A percentile compares a stretch with the other conserved stretches of the same genome.
phyloP scores from a whole-genome alignment of 345 rosid genomes.

The Eucalyptus marginata region DNA sequence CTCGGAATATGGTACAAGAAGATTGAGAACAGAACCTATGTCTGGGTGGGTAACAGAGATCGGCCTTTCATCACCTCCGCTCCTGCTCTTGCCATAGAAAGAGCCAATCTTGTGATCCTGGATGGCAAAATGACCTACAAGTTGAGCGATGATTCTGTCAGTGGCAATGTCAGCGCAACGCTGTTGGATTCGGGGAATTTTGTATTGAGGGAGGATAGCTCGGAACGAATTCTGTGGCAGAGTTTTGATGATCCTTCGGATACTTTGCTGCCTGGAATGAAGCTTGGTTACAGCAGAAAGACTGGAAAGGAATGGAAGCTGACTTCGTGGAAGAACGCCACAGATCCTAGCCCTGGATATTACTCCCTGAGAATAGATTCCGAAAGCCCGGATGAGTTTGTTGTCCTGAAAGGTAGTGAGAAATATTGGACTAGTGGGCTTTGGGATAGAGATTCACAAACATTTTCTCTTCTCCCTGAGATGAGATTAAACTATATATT shows the following conservation, averaged over 20 bases:
- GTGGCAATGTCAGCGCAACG: conserved; percentile 2
- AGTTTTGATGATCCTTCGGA: conserved; percentile 35
- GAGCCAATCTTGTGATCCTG: not conserved
- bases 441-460: not conserved
- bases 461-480: not conserved
- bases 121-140: not conserved
- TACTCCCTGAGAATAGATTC: not conserved
- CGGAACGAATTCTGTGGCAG: conserved; percentile 21
- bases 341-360: not conserved
- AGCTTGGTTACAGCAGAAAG: conserved; percentile 2
- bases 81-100: conserved; percentile 12
- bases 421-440: not conserved
- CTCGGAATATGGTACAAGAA: conserved; percentile 35
- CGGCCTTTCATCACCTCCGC: conserved; percentile 2
- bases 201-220: conserved; percentile 7
- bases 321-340: not conserved
- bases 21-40: not conserved
- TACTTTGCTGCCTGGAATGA: conserved; percentile 31
- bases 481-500: not conserved
- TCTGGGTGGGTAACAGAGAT: conserved; percentile 36
- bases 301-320: not conserved
- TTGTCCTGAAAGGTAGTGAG: not conserved
- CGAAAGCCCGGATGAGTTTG: not conserved
- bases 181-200: conserved; percentile 34
- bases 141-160: not conserved